Evolutionary conservation across 2,329 filamentous ascomycete genomes (phyloP), one percentile per base, ranked within the genome.

Genomic region (Colletotrichum limetticola): DNA sequence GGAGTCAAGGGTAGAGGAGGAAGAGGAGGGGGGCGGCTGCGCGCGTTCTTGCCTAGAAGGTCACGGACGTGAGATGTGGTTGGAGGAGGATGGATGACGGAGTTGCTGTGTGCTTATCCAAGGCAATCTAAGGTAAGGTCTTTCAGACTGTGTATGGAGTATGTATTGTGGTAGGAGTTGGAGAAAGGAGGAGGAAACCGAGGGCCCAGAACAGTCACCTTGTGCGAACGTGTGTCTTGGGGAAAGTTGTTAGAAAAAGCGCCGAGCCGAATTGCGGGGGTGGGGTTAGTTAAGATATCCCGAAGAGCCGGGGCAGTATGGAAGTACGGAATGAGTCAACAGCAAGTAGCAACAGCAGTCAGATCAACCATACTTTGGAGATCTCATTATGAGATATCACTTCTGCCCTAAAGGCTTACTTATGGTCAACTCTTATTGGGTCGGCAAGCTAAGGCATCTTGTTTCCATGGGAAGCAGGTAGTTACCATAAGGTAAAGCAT

Each of bases 181-280:
- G 62, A 57, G 57, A 68, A 66, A 66, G 42, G 55, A 46, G 32
- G 53, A 46, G 46, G 32, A 60, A n/a, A 26, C 32, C 66, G 14
- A 71, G 22, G 42, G 68, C 35, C 32, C 42, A 59, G 56, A 49
- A 49, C 28, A 60, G 46, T 30, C 30, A 28, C 12, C 26, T 46
- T 49, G n/a, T 57, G 59, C 26, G 46, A 63, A 58, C 49, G 26
- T 64, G n/a, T 37, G n/a, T 37, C 62, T 69, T 68, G 59, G 58
- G 57, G 57, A 28, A 57, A 37, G 19, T n/a, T 52, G 35, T 19
- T 28, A 28, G 68, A 56, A 66, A 65, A 61, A 28, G 67, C 37
- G 61, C 71, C 67, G 61, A 73, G 66, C 66, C 61, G 56, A 71
- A 61, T 57, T 73, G 71, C 71, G 71, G 71, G 71, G 71, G 71